Conservation (phyloP, 1,284 basidiomycete species). For the Xerocomus minutiporus region DNA sequence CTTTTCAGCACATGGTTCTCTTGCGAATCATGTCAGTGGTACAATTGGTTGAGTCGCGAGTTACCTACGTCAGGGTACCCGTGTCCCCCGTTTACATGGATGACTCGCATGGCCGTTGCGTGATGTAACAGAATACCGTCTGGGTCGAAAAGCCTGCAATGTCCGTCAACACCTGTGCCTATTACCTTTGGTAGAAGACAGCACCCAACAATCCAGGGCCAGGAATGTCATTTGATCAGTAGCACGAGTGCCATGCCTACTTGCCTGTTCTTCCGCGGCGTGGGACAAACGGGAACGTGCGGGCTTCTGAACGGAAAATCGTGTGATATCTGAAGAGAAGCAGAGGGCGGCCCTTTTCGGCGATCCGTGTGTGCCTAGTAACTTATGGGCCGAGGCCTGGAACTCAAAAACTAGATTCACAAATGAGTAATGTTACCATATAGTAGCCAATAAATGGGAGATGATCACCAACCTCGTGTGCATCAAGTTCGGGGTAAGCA, state of each 20-base stretch:
- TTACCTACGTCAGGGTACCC: not conserved
- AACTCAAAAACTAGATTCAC: not conserved
- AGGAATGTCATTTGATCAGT: not conserved
- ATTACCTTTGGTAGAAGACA: not conserved
- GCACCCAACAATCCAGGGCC: not conserved
- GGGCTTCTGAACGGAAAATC: not conserved
- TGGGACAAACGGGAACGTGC: not conserved
- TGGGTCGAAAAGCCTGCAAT: not conserved
- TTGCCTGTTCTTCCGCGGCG: not conserved
- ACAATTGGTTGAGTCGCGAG: slow-evolving; percentile 1
- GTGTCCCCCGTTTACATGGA: not conserved
- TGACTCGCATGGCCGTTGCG: not conserved
- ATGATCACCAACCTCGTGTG: not conserved
- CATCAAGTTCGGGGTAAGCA: not conserved
- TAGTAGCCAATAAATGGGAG: not conserved
- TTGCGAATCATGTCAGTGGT: not conserved
- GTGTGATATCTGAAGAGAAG: not conserved
- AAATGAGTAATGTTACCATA: slow-evolving; percentile 2
- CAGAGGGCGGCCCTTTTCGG: not conserved
- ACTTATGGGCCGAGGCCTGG: not conserved
- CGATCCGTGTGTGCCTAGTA: not conserved
- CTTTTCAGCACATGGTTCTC: too few relatives aligned
- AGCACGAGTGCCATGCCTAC: too few relatives aligned
- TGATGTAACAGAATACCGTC: not conserved
- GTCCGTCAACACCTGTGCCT: not conserved